Conservation (phyloP, 768 basidiomycete genomes). For the Coprinellus aureogranulatus region DNA sequence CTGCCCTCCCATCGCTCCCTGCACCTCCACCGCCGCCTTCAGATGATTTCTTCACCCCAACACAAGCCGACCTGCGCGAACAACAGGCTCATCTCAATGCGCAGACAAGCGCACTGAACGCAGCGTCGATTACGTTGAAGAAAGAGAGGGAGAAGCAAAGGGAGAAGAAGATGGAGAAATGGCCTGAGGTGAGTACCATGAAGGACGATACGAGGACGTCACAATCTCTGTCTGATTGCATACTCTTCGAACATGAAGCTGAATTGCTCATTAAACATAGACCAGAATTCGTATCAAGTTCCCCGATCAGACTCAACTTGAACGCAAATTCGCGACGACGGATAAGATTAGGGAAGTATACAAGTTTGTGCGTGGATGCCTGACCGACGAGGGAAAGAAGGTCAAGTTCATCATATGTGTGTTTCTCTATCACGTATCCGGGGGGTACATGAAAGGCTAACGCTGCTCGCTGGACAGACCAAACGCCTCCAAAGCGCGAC, state of each 20-base stretch:
- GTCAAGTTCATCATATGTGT: constrained; percentile 83
- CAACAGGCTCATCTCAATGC: constrained; percentile 63
- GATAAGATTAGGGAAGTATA: constrained; percentile 82
- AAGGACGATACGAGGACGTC: too few species aligned
- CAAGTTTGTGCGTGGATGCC: constrained; percentile 71
- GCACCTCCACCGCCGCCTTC: constrained; percentile 62
- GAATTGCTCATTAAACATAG: constrained; percentile 31
- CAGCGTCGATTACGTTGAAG: constrained; percentile 71
- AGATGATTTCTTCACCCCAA: constrained; percentile 74
- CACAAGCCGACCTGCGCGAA: constrained; percentile 63
- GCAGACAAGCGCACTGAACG: constrained; percentile 57
- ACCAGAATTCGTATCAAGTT: constrained; percentile 82
- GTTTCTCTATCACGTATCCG: constrained; percentile 29
- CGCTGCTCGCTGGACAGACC: constrained; percentile 46
- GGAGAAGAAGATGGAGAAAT: constrained; percentile 60
- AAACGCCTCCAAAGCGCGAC: constrained; percentile 79
- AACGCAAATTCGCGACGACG: constrained; percentile 72
- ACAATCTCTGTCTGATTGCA: too few species aligned
- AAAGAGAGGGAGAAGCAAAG: constrained; percentile 60
- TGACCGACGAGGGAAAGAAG: constrained; percentile 73
- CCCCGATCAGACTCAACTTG: constrained; percentile 76
- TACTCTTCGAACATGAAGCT: neutral
- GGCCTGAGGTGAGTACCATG: constrained; percentile 65
- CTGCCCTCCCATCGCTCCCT: constrained; percentile 17
- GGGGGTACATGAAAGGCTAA: neutral